Percentiles rank a stretch among this genome's conserved stretches.
phyloP scores from a whole-genome alignment of 2,329 filamentous ascomycete genomes.

The Fusarium pseudograminearum region DNA sequence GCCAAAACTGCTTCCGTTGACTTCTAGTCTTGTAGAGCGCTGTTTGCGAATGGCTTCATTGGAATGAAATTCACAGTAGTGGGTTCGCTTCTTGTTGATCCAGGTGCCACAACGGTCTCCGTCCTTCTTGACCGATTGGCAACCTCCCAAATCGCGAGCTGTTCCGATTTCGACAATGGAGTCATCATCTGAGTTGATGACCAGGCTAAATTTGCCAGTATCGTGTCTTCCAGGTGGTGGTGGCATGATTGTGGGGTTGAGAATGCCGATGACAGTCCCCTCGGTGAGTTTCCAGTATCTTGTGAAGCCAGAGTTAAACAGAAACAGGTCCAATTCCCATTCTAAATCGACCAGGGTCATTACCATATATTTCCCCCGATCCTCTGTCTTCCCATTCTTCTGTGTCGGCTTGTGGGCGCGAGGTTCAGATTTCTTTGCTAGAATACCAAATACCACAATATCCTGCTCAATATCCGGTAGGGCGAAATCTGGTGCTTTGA shows the following conservation, averaged over 20 bases:
- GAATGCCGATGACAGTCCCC: conserved; percentile 90
- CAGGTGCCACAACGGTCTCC: conserved; percentile 83
- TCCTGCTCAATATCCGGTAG: conserved; percentile 87
- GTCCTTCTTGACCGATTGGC: conserved; percentile 86
- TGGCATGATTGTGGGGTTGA: conserved; percentile 93
- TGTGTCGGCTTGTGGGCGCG: conserved; percentile 66
- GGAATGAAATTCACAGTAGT: conserved; percentile 93
- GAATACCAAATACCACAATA: conserved; percentile 87
- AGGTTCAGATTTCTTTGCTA: conserved; percentile 89
- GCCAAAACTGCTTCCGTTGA: conserved; percentile 75
- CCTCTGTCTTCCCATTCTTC: conserved; percentile 62
- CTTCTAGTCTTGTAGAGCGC: conserved; percentile 76
- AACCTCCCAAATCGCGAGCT: conserved; percentile 88
- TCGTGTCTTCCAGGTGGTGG: conserved; percentile 80
- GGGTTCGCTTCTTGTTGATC: conserved; percentile 89
- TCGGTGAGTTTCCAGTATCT: conserved; percentile 94
- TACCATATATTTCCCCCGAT: conserved; percentile 90
- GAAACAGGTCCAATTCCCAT: conserved; percentile 90
- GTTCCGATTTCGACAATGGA: conserved; percentile 90
- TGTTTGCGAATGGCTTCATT: conserved; percentile 81
- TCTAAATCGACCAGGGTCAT: conserved; percentile 88
- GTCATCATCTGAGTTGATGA: conserved; percentile 87
- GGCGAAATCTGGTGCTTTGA: conserved; percentile 86
- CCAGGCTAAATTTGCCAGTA: conserved; percentile 86
- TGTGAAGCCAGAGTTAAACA: conserved; percentile 91